These are phyloP conservation scores for Gracilaria caudata DNA, from an alignment of 23 red algal genomes.

Conservation along the genomic window DNA sequence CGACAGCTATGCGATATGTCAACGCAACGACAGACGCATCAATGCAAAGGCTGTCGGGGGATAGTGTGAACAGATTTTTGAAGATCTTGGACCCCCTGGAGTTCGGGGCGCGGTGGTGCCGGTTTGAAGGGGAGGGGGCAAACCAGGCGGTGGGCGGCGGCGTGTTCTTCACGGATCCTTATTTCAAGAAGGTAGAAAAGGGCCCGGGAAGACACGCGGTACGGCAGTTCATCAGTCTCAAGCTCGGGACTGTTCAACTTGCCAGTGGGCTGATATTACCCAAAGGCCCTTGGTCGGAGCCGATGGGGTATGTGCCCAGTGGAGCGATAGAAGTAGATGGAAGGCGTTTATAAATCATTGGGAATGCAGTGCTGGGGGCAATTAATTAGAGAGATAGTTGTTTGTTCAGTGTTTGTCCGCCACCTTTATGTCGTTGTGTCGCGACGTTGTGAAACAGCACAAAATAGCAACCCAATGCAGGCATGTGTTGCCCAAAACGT, in stretches of 20 bases:
- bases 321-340: not conserved
- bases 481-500: no score
- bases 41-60: constrained; percentile 27
- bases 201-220: not conserved
- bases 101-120: not conserved
- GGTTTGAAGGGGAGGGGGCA: not conserved
- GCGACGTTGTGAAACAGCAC: no score
- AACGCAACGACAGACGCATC: not conserved
- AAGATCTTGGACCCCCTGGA: not conserved
- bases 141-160: no score
- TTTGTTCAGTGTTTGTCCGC: no score
- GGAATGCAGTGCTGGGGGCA: no score
- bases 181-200: not conserved
- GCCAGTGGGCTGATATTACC: not conserved
- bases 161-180: not conserved
- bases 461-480: no score
- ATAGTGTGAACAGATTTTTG: not conserved
- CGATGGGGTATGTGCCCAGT: not conserved
- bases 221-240: not conserved
- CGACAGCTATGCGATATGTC: constrained; percentile 35
- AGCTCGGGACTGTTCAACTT: not conserved
- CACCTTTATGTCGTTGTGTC: no score
- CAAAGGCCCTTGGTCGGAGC: not conserved
- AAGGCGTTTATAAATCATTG: no score
- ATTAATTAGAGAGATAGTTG: no score